phyloP scores from a whole-genome alignment of 2,329 filamentous ascomycete species.

The Fusarium zealandicum region DNA sequence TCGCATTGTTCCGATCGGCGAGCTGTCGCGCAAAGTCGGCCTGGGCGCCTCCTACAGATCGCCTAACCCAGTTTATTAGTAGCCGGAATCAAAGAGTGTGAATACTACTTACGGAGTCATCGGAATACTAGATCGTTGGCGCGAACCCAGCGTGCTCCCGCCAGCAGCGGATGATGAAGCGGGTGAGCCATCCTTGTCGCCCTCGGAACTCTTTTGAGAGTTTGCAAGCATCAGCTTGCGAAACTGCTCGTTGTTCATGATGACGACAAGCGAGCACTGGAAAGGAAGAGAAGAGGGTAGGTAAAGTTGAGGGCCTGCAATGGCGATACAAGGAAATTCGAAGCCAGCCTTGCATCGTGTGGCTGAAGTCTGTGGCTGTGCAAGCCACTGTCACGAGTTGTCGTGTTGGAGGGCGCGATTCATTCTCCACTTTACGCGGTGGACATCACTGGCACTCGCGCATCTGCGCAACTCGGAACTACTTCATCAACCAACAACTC shows the following conservation, averaged over 20 bases:
- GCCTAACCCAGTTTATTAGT: conserved; percentile 55
- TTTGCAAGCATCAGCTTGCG: conserved; percentile 74
- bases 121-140: conserved; percentile 80
- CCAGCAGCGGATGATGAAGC: conserved; percentile 38
- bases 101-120: conserved; percentile 82
- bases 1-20: conserved; percentile 70
- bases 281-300: neutral
- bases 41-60: conserved; percentile 63
- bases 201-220: conserved; percentile 48
- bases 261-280: neutral
- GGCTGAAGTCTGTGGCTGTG: conserved; percentile 36
- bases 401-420: conserved; percentile 48
- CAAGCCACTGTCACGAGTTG: conserved; percentile 46
- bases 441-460: conserved; percentile 16
- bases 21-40: conserved; percentile 85
- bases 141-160: conserved; percentile 72
- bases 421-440: conserved; percentile 49
- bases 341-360: conserved; percentile 29
- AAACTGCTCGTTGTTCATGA: conserved; percentile 97
- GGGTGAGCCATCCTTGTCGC: conserved; percentile 56
- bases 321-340: neutral
- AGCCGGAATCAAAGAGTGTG: conserved; percentile 30
- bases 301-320: too few species aligned
- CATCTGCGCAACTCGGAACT: neutral
- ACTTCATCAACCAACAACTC: conserved; percentile 1